Percentiles rank a stretch among this genome's conserved stretches.
phyloP scores from a whole-genome alignment of 2,329 filamentous ascomycete species.

The Hypoxylon sp. region DNA sequence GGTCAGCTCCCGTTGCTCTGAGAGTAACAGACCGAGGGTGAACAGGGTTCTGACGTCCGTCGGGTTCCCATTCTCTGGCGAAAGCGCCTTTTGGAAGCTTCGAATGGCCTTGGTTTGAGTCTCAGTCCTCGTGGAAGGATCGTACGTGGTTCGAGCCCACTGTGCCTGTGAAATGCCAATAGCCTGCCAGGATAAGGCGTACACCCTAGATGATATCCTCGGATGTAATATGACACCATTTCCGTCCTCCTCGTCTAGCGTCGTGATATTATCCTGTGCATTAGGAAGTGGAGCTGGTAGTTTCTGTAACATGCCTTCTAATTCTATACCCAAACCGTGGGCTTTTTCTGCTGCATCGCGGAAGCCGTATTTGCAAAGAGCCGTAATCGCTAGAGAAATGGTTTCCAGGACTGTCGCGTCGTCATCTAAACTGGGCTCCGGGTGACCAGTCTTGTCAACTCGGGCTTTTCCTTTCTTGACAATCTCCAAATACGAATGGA shows the following conservation, averaged over 20 bases:
- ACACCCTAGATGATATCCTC: slow-evolving; percentile 67
- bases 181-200: slow-evolving; percentile 82
- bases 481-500: slow-evolving; percentile 92
- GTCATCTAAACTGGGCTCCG: slow-evolving; percentile 78
- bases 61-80: slow-evolving; percentile 72
- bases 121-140: slow-evolving; percentile 76
- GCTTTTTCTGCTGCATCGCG: slow-evolving; percentile 82
- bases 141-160: slow-evolving; percentile 85
- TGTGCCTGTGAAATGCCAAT: slow-evolving; percentile 88
- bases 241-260: slow-evolving; percentile 51
- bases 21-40: slow-evolving; percentile 83
- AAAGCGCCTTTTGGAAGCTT: slow-evolving; percentile 78
- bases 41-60: slow-evolving; percentile 83
- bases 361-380: slow-evolving; percentile 85
- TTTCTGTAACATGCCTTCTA: slow-evolving; percentile 81
- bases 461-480: slow-evolving; percentile 86
- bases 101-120: slow-evolving; percentile 83
- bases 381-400: slow-evolving; percentile 80
- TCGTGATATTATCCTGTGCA: slow-evolving; percentile 46
- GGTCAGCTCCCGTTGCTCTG: slow-evolving; percentile 84
- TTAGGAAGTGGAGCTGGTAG: slow-evolving; percentile 53
- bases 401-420: slow-evolving; percentile 82
- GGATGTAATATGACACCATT: slow-evolving; percentile 53
- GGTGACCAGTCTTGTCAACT: slow-evolving; percentile 80
- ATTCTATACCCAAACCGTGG: slow-evolving; percentile 73